Conservation (phyloP, 164 flowering plant genomes). For the Tetrastigma voinierianum region DNA sequence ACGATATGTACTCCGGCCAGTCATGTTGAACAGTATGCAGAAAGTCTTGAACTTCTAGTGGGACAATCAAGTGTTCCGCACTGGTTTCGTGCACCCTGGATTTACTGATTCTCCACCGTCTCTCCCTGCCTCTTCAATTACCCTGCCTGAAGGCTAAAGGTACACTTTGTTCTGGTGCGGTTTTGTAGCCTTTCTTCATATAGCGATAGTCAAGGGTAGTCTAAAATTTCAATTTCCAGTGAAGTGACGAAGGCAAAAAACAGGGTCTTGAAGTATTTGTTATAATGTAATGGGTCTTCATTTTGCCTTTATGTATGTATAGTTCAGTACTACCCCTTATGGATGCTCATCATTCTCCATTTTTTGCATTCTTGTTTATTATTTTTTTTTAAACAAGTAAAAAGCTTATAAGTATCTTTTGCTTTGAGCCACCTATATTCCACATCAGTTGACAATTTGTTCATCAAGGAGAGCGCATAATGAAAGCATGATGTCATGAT, state of each 20-base stretch:
- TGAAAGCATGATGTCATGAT: background rate
- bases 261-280: too few species aligned
- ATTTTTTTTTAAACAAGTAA: background rate
- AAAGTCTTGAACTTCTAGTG: constrained; percentile 72
- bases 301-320: too few species aligned
- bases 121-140: constrained; percentile 54
- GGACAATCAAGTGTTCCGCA: constrained; percentile 86
- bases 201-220: too few species aligned
- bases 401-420: background rate
- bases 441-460: constrained; percentile 23
- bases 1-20: constrained; percentile 55
- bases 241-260: too few species aligned
- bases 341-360: too few species aligned
- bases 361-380: background rate
- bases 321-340: too few species aligned
- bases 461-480: background rate
- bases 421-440: constrained; percentile 10
- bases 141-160: constrained; percentile 26
- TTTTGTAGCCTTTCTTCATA: too few species aligned
- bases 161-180: background rate
- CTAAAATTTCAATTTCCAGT: too few species aligned
- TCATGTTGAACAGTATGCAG: constrained; percentile 73
- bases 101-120: constrained; percentile 39
- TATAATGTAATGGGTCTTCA: too few species aligned
- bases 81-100: constrained; percentile 59